Conservation (phyloP, 73 alveolate species). For the Urostyla sp. region DNA sequence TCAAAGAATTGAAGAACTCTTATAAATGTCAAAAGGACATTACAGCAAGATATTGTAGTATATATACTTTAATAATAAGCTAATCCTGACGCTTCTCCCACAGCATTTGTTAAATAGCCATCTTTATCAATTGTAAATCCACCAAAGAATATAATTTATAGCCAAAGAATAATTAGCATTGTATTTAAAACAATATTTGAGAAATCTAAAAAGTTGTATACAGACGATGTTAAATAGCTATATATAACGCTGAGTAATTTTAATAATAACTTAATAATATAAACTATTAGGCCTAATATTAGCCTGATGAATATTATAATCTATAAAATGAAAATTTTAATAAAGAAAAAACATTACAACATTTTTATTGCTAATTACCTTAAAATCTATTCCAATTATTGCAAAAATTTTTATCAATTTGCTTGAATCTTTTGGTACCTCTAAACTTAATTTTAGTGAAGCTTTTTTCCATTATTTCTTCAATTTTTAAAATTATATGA, state of each 20-base stretch:
- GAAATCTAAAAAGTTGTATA: neutral
- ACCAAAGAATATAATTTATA: neutral
- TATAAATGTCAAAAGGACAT: constrained; percentile 51
- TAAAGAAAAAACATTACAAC: neutral
- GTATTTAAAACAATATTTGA: neutral
- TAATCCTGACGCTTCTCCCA: constrained; percentile 21
- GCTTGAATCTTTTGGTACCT: constrained; percentile 19
- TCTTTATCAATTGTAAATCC: constrained; percentile 3
- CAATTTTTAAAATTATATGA: neutral
- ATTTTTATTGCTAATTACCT: neutral
- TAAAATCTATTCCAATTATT: constrained; percentile 21
- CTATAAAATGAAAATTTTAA: neutral
- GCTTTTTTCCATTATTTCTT: neutral
- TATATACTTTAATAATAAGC: constrained; percentile 2
- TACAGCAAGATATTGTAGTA: constrained; percentile 2
- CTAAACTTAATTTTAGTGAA: neutral
- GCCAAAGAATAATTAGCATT: constrained; percentile 19
- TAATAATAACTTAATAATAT: neutral
- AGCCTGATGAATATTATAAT: constrained; percentile 16
- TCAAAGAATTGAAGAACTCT: constrained; percentile 60
- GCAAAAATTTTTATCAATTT: neutral
- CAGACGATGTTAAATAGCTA: constrained; percentile 3
- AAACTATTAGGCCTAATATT: constrained; percentile 12
- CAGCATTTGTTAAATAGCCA: neutral
- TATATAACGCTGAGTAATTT: constrained; percentile 16